Evolutionary conservation across 2,329 filamentous ascomycete genomes (phyloP).

Genomic region (Colletotrichum spinosum): DNA sequence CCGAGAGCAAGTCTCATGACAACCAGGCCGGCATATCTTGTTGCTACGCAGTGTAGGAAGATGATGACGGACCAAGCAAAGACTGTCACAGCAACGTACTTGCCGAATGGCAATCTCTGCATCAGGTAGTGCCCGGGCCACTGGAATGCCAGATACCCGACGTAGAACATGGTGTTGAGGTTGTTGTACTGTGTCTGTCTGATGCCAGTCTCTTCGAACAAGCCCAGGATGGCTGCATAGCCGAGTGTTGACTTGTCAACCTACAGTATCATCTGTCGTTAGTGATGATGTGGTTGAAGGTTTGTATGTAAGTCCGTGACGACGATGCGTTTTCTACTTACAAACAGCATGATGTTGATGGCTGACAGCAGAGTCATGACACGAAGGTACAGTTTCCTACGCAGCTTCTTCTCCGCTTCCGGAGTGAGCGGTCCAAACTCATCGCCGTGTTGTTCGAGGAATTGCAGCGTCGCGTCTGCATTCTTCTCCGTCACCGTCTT

Average conservation of each 20-base stretch:
- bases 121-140: constrained; percentile 54
- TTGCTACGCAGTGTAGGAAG: constrained; percentile 52
- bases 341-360: constrained; percentile 52
- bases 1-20: constrained; percentile 51
- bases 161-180: constrained; percentile 54
- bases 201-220: constrained; percentile 55
- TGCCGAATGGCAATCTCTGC: constrained; percentile 51
- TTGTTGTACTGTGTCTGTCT: constrained; percentile 52
- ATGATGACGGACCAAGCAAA: constrained; percentile 51
- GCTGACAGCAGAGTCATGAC: constrained; percentile 47
- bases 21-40: constrained; percentile 49
- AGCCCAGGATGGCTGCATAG: constrained; percentile 53
- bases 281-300: not conserved
- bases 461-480: constrained; percentile 50
- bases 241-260: constrained; percentile 54
- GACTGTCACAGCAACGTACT: constrained; percentile 47
- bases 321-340: constrained; percentile 38
- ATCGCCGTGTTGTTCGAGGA: constrained; percentile 49
- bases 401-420: constrained; percentile 46
- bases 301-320: no score
- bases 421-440: constrained; percentile 46
- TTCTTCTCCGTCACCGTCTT: constrained; percentile 41
- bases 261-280: constrained; percentile 36
- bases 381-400: constrained; percentile 48
- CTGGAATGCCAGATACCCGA: constrained; percentile 51